These are phyloP conservation scores for Pueraria montana DNA, from an alignment of 306 rosid genomes.

Conservation along the genomic window DNA sequence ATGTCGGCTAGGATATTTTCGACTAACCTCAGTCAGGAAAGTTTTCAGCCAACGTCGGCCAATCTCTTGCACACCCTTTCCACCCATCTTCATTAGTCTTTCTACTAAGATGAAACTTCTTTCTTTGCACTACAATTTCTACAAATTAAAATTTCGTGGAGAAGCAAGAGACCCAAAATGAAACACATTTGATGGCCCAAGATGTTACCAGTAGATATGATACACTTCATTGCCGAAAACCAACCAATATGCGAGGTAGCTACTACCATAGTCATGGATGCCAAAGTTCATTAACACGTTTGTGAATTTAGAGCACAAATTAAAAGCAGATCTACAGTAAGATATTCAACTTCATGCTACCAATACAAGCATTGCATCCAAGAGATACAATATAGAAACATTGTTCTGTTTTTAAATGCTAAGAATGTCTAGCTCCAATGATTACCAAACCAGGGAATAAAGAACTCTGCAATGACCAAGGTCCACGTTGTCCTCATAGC, in stretches of 20 bases:
- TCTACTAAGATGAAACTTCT: background rate
- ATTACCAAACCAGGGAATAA: constrained; percentile 38
- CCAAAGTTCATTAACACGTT: constrained; percentile 30
- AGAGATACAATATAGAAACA: constrained; percentile 21
- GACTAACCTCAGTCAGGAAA: no score
- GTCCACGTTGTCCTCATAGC: constrained; percentile 22
- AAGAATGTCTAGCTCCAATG: constrained; percentile 26
- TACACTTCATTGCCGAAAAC: background rate
- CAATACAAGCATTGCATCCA: constrained; percentile 44
- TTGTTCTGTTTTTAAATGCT: constrained; percentile 32
- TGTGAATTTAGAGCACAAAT: constrained; percentile 11
- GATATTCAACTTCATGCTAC: constrained; percentile 38
- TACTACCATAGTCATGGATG: background rate
- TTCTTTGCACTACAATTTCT: background rate
- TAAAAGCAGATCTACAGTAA: constrained; percentile 35
- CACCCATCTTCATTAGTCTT: background rate
- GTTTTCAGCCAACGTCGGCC: no score
- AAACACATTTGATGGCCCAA: constrained; percentile 1
- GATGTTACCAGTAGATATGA: background rate
- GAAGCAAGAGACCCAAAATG: background rate
- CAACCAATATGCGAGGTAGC: constrained; percentile 11
- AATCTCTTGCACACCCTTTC: background rate
- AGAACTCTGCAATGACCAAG: constrained; percentile 33
- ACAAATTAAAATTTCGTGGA: background rate
- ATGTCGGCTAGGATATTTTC: no score